Percentiles rank a stretch among this genome's conserved stretches.
phyloP scores from a whole-genome alignment of 352 stramenopile species.

The Phytophthora palmivora region DNA sequence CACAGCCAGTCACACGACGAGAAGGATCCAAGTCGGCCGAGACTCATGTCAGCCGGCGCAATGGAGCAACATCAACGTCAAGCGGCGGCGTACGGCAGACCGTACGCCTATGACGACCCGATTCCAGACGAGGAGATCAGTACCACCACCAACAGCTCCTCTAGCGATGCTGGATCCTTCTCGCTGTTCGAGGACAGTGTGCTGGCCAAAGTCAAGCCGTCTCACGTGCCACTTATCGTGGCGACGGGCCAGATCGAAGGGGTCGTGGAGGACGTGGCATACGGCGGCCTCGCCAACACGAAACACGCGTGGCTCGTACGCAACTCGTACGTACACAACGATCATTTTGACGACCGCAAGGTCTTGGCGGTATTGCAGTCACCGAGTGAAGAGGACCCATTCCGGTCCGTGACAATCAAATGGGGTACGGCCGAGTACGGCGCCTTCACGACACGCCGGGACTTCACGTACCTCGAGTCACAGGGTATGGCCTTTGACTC shows the following conservation, averaged over 20 bases:
- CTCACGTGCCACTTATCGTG: constrained; percentile 39
- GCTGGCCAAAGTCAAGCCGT: constrained; percentile 33
- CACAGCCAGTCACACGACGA: constrained; percentile 31
- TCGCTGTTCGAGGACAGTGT: constrained; percentile 42
- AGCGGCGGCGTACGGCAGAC: constrained; percentile 28
- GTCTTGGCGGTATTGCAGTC: constrained; percentile 44
- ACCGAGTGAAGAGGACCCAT: constrained; percentile 49
- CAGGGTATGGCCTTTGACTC: constrained; percentile 51
- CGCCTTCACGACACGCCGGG: constrained; percentile 39
- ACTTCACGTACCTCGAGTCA: constrained; percentile 49
- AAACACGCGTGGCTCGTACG: constrained; percentile 37
- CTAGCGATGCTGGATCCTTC: constrained; percentile 42
- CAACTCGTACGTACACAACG: constrained; percentile 46
- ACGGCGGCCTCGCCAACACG: constrained; percentile 42
- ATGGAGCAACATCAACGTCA: constrained; percentile 38
- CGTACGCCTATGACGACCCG: constrained; percentile 34
- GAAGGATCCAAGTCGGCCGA: constrained; percentile 42
- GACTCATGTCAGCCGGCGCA: constrained; percentile 42
- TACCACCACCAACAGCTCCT: constrained; percentile 38
- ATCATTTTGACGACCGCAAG: constrained; percentile 42
- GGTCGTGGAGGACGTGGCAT: constrained; percentile 40
- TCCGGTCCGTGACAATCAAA: constrained; percentile 53
- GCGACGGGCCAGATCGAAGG: constrained; percentile 45
- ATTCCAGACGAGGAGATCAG: constrained; percentile 24
- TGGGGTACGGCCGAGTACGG: constrained; percentile 41